Conservation (phyloP, 2,329 filamentous ascomycete genomes). For the Sarocladium oryzae region DNA sequence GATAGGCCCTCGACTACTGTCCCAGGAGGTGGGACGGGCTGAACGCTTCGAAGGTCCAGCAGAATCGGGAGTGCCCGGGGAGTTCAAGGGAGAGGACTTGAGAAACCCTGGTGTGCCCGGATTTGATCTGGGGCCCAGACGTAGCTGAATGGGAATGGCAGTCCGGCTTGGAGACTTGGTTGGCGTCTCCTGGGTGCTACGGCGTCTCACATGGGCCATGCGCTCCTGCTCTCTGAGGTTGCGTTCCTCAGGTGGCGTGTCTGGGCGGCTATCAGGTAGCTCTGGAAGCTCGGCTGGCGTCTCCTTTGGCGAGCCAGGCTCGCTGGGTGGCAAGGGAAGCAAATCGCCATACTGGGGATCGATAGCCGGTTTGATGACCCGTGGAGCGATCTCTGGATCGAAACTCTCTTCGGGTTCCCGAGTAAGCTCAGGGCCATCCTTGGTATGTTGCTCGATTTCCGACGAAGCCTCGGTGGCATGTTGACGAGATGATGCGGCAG, state of each 20-base stretch:
- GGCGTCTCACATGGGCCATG: conserved; percentile 39
- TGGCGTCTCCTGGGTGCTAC: conserved; percentile 41
- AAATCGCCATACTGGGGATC: conserved; percentile 61
- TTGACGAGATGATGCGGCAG: conserved; percentile 32
- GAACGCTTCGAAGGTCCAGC: conserved; percentile 23
- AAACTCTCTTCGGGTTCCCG: conserved; percentile 25
- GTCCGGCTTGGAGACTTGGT: conserved; percentile 48
- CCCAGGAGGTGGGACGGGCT: conserved; percentile 54
- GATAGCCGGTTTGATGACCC: conserved; percentile 57
- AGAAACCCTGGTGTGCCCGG: conserved; percentile 36
- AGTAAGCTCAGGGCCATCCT: conserved; percentile 17
- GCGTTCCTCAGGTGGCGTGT: conserved; percentile 46
- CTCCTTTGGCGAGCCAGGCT: conserved; percentile 41
- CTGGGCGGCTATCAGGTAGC: conserved; percentile 55
- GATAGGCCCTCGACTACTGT: conserved; percentile 63
- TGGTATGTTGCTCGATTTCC: conserved; percentile 29
- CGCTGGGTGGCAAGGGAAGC: conserved; percentile 56
- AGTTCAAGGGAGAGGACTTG: conserved; percentile 32
- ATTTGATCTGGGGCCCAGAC: conserved; percentile 40
- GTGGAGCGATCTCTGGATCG: conserved; percentile 52
- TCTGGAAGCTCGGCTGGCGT: conserved; percentile 37
- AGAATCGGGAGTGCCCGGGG: conserved; percentile 28
- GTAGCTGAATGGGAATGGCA: conserved; percentile 50
- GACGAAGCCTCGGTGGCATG: conserved; percentile 39
- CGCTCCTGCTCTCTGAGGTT: conserved; percentile 29